Evolutionary conservation across 2,329 filamentous ascomycete genomes (phyloP).

Genomic region (Arthrobotrys iridis): DNA sequence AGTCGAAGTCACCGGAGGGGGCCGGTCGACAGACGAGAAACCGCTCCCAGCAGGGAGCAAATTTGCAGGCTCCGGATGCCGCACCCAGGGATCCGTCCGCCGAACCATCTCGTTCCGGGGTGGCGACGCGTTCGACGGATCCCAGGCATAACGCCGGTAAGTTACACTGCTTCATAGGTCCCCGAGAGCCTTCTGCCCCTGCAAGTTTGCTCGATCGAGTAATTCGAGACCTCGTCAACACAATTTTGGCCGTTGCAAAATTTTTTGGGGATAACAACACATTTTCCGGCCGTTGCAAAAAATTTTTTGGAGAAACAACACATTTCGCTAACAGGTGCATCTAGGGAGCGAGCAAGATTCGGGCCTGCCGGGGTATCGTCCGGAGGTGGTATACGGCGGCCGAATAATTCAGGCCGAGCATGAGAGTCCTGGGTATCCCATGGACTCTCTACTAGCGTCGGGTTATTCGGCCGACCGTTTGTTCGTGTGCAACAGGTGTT

Average conservation of each 20-base stretch:
- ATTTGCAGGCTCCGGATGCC: constrained; percentile 11
- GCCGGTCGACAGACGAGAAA: constrained; percentile 12
- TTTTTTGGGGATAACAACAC: neutral
- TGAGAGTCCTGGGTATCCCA: constrained; percentile 24
- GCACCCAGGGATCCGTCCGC: constrained; percentile 14
- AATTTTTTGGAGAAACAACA: neutral
- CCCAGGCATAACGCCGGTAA: constrained; percentile 13
- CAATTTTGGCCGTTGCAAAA: neutral
- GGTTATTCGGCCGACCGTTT: constrained; percentile 62
- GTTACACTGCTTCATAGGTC: neutral
- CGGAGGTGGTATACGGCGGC: constrained; percentile 27
- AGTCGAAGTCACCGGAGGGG: constrained; percentile 16
- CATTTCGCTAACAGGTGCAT: neutral
- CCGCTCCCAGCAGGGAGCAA: constrained; percentile 12
- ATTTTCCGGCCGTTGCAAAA: neutral
- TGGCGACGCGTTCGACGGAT: constrained; percentile 16
- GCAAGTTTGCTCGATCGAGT: neutral
- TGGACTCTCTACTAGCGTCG: constrained; percentile 23
- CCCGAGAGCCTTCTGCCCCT: neutral
- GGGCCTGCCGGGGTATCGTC: constrained; percentile 13
- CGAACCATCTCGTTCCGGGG: constrained; percentile 1
- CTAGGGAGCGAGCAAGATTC: constrained; percentile 29
- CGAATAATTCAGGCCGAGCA: constrained; percentile 30
- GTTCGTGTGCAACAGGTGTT: constrained; percentile 91
- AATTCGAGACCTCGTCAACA: neutral